Evolutionary conservation across 2,329 filamentous ascomycete genomes (phyloP).

Genomic region (Didymosphaeria variabile): DNA sequence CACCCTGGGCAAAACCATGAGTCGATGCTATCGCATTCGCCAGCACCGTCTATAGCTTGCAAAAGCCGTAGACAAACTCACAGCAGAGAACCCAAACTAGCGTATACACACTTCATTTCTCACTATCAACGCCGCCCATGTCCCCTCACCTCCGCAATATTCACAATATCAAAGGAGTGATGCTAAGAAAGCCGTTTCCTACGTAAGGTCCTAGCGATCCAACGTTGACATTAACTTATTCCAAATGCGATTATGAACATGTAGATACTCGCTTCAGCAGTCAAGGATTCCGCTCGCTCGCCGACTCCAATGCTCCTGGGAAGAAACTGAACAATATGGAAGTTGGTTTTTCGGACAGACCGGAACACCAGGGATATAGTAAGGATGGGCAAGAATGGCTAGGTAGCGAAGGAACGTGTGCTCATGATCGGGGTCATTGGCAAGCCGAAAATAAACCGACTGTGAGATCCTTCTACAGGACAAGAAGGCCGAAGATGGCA

Average conservation of each 20-base stretch:
- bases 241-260: not conserved
- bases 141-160: not conserved
- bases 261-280: slow-evolving; percentile 1
- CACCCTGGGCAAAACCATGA: too few species aligned
- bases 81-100: not conserved
- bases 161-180: slow-evolving; percentile 8
- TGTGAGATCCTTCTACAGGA: slow-evolving; percentile 29
- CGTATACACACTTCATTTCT: slow-evolving; percentile 12
- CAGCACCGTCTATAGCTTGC: too few species aligned
- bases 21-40: too few species aligned
- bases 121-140: not conserved
- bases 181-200: not conserved
- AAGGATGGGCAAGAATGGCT: slow-evolving; percentile 19
- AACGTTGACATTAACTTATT: not conserved
- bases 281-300: not conserved
- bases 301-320: not conserved
- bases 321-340: not conserved
- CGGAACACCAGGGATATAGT: slow-evolving; percentile 11
- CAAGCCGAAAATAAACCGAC: slow-evolving; percentile 8
- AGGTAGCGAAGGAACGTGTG: slow-evolving; percentile 2
- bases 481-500: slow-evolving; percentile 42
- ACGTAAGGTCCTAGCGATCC: not conserved
- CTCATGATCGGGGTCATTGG: slow-evolving; percentile 19
- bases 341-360: not conserved
- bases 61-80: not conserved